A percentile compares a stretch with the other conserved stretches of the same genome.
Conservation (phyloP, 2,329 filamentous ascomycete genomes). For the Rhynchosporium secalis region DNA sequence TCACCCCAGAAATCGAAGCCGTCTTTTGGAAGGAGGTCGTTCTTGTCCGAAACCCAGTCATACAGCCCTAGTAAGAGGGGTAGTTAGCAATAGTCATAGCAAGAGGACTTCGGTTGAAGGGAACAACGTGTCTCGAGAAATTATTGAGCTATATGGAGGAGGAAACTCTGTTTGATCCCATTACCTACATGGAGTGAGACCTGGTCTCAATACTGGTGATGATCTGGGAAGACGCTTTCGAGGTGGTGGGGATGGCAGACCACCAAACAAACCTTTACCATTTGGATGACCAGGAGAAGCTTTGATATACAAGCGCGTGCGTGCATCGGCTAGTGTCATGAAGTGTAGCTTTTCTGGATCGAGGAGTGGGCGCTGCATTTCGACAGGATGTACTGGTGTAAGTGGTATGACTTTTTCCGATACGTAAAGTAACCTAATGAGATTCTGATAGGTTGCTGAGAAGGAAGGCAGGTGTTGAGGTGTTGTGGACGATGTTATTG, state of each 20-base stretch:
- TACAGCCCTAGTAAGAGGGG: neutral
- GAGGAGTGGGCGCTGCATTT: neutral
- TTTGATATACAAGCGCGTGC: conserved; percentile 4
- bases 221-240: neutral
- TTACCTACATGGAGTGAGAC: conserved; percentile 6
- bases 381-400: neutral
- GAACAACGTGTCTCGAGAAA: no score
- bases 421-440: neutral
- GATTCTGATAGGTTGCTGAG: neutral
- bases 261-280: neutral
- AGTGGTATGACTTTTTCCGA: neutral
- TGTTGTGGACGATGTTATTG: no score
- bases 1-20: conserved; percentile 7
- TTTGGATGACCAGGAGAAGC: neutral
- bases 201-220: neutral
- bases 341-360: neutral
- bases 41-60: conserved; percentile 9
- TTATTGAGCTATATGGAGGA: no score
- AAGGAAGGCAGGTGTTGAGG: neutral
- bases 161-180: no score
- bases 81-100: neutral
- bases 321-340: neutral
- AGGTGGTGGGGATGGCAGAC: conserved; percentile 4
- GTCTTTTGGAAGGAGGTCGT: conserved; percentile 9
- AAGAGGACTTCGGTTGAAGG: no score